Base-by-base conservation (phyloP, 2,329 filamentous ascomycete species). In the Alternaria hordeiaustralica region DNA sequence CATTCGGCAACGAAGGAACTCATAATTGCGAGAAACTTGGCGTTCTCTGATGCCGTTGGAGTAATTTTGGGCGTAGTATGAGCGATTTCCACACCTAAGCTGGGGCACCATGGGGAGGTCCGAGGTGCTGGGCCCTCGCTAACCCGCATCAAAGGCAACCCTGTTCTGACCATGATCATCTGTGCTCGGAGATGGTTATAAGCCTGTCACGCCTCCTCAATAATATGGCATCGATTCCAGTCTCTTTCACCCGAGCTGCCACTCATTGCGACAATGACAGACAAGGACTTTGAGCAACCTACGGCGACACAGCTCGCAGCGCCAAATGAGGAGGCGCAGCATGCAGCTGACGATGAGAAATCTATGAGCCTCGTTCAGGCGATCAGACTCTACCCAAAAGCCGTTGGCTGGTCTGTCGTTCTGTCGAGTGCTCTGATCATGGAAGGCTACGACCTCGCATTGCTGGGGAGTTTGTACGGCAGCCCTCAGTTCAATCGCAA, bases 381-480 rank as follows among this genome's bases (percentile, higher is more conserved):
- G 62, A 85, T 96, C 78, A 88, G 84, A 73, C 84, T 95, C 20
- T 97, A 97, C 75, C 93, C 92, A 56, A 94, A 96, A 82, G 93
- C 93, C 33, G 90, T 96, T 57, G 86, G 83, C 11, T 97, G 92
- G 92, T 93, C 90, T 71, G 75, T 96, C 46, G 84, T 96, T 58
- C 93, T 97, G 75, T 95, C 92, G 7, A 94, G 91, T 1, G 93
- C 91, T 76, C 93, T 97, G 76, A 89, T 88, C 71, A 97, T 97
- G 93, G 93, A 96, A 79, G 93, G 92, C 7, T 96, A 94, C 80
- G 92, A 96, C 77, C 85, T 95, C 64, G 89, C 87, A 68, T 83
- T 96, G 56, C 87, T 95, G 75, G 92, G 90, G 79, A 93, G 92
- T 78, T 91, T 94, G 72, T 94, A 87, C 59, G 82, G 75, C 7